A percentile compares a stretch with the other conserved stretches of the same genome.
Conservation (phyloP, 1,284 basidiomycete genomes). For the Heliocybe sulcata region DNA sequence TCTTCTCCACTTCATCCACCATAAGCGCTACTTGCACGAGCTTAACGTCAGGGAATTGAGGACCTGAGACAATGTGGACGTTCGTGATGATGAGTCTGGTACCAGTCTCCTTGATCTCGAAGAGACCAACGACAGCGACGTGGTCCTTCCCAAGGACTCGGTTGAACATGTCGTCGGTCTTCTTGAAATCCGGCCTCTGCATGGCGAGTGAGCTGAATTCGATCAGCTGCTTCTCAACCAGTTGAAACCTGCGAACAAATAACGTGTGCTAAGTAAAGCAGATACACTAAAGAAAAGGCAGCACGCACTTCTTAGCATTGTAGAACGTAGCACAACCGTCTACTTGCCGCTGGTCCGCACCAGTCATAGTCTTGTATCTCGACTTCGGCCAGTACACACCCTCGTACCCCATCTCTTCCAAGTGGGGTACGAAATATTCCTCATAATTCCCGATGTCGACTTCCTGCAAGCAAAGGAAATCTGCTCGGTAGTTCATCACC, state of each 20-base stretch:
- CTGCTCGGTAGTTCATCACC: slow-evolving; percentile 77
- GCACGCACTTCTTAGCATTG: slow-evolving; percentile 79
- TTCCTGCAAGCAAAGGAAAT: slow-evolving; percentile 94
- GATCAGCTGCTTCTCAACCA: slow-evolving; percentile 92
- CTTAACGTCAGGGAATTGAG: slow-evolving; percentile 93
- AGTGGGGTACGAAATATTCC: slow-evolving; percentile 82
- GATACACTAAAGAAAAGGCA: not conserved
- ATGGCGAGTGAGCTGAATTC: slow-evolving; percentile 95
- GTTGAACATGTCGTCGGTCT: slow-evolving; percentile 99
- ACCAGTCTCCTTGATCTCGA: slow-evolving; percentile 86
- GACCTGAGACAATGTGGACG: slow-evolving; percentile 93
- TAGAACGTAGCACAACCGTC: slow-evolving; percentile 98
- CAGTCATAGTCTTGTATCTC: slow-evolving; percentile 89
- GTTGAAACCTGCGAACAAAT: slow-evolving; percentile 59
- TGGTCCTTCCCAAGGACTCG: slow-evolving; percentile 95
- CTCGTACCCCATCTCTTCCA: slow-evolving; percentile 80
- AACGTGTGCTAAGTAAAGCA: not conserved
- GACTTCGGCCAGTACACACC: slow-evolving; percentile 94
- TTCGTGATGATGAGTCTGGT: slow-evolving; percentile 88
- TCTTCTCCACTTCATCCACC: slow-evolving; percentile 90
- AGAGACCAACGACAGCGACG: slow-evolving; percentile 82
- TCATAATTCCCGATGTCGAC: slow-evolving; percentile 93
- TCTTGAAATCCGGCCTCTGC: slow-evolving; percentile 93
- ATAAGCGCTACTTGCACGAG: slow-evolving; percentile 92
- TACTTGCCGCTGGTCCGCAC: slow-evolving; percentile 80